Conservation (phyloP, 2,329 filamentous ascomycete genomes). For the Xylariales sp. region DNA sequence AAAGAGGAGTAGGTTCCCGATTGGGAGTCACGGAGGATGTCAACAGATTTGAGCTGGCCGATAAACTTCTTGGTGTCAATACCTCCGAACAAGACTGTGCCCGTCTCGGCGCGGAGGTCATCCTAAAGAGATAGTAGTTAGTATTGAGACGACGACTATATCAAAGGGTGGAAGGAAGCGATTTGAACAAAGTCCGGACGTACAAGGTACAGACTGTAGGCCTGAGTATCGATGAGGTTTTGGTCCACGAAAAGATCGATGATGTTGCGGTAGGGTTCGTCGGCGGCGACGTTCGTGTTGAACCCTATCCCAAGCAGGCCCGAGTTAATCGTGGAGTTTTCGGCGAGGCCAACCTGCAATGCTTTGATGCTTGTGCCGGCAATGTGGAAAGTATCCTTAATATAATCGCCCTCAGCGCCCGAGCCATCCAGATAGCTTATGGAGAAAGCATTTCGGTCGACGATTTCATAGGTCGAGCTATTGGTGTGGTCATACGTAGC, state of each 20-base stretch:
- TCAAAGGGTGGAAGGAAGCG: background rate
- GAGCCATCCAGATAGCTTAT: conserved; percentile 72
- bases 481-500: conserved; percentile 58
- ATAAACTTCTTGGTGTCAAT: conserved; percentile 75
- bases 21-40: conserved; percentile 62
- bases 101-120: conserved; percentile 65
- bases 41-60: conserved; percentile 65
- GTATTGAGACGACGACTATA: conserved; percentile 22
- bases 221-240: conserved; percentile 69
- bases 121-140: conserved; percentile 51
- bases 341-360: conserved; percentile 68
- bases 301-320: conserved; percentile 72
- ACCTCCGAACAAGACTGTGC: conserved; percentile 76
- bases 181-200: conserved; percentile 28
- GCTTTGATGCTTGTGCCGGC: conserved; percentile 60
- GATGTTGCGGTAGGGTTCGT: conserved; percentile 65
- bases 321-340: conserved; percentile 59
- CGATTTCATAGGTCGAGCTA: conserved; percentile 62
- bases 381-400: conserved; percentile 66
- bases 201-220: conserved; percentile 75
- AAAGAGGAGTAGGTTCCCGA: conserved; percentile 55
- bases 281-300: conserved; percentile 60
- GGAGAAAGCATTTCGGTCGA: conserved; percentile 60
- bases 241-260: conserved; percentile 72
- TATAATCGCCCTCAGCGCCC: conserved; percentile 66